A percentile compares a stretch with the other conserved stretches of the same genome.
Conservation (phyloP, 257 asterid species). For the Plectranthus barbatus region DNA sequence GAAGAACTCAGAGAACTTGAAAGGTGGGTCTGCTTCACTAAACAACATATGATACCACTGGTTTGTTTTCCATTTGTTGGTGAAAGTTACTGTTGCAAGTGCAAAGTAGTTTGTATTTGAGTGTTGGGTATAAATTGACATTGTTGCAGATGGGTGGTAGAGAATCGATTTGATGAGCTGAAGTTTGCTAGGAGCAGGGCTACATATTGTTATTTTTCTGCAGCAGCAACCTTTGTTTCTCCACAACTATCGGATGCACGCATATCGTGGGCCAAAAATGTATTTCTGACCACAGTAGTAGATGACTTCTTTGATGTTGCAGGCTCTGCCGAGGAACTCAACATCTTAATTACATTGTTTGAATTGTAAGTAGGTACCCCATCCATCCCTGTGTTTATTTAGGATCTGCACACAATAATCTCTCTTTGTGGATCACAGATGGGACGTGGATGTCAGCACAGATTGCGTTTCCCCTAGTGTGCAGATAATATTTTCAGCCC, state of each 20-base stretch:
- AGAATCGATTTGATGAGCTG: slow-evolving; percentile 67
- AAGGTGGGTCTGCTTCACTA: slow-evolving; percentile 38
- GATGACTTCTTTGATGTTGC: slow-evolving; percentile 90
- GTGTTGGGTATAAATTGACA: too few species aligned
- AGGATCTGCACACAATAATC: neutral
- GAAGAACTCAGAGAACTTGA: slow-evolving; percentile 69
- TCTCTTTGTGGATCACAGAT: slow-evolving; percentile 36
- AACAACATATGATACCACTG: neutral
- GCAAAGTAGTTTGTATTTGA: too few species aligned
- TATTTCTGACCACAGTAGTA: slow-evolving; percentile 72
- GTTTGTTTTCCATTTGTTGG: too few species aligned
- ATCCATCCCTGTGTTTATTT: neutral
- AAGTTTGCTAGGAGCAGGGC: slow-evolving; percentile 75
- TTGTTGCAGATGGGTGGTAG: slow-evolving; percentile 61
- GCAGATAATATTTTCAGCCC: slow-evolving; percentile 61
- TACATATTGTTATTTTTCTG: slow-evolving; percentile 87
- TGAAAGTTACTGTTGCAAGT: too few species aligned
- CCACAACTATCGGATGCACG: slow-evolving; percentile 84
- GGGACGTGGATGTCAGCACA: slow-evolving; percentile 52
- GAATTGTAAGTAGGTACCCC: slow-evolving; percentile 33
- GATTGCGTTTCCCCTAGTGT: slow-evolving; percentile 59
- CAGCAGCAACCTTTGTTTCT: slow-evolving; percentile 58
- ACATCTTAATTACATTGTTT: slow-evolving; percentile 54
- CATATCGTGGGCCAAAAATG: slow-evolving; percentile 88
- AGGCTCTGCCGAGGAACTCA: slow-evolving; percentile 73